A percentile compares a stretch with the other conserved stretches of the same genome.
Evolutionary conservation across 208 protist species (phyloP).

Genomic region (Leishmania aethiopica): DNA sequence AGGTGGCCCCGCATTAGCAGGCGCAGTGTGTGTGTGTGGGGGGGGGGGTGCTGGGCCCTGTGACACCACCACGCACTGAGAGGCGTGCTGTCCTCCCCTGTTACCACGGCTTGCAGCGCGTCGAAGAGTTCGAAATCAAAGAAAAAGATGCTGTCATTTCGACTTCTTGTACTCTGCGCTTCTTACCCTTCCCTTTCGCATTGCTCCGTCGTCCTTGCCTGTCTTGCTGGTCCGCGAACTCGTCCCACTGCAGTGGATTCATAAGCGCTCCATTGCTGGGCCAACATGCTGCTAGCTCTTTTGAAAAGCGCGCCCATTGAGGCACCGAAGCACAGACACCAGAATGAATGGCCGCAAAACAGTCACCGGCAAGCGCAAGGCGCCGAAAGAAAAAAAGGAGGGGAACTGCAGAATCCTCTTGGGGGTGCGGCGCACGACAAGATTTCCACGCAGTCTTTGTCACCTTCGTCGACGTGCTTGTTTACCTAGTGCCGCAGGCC

Average conservation of each 20-base stretch:
- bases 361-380: background rate
- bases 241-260: background rate
- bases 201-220: background rate
- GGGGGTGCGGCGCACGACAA: background rate
- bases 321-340: background rate
- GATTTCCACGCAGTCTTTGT: background rate
- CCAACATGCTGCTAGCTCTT: background rate
- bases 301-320: background rate
- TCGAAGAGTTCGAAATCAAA: background rate
- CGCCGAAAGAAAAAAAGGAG: conserved; percentile 2
- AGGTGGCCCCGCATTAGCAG: background rate
- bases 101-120: background rate
- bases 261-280: background rate
- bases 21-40: no score
- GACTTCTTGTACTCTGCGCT: background rate
- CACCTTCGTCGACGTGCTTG: background rate
- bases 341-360: background rate
- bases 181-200: background rate
- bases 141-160: background rate
- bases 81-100: background rate
- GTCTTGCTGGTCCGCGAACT: background rate
- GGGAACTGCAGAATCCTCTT: background rate
- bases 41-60: no score
- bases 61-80: background rate
- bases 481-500: background rate